phyloP scores from a whole-genome alignment of 345 rosid genomes.

The Ceriops decandra region DNA sequence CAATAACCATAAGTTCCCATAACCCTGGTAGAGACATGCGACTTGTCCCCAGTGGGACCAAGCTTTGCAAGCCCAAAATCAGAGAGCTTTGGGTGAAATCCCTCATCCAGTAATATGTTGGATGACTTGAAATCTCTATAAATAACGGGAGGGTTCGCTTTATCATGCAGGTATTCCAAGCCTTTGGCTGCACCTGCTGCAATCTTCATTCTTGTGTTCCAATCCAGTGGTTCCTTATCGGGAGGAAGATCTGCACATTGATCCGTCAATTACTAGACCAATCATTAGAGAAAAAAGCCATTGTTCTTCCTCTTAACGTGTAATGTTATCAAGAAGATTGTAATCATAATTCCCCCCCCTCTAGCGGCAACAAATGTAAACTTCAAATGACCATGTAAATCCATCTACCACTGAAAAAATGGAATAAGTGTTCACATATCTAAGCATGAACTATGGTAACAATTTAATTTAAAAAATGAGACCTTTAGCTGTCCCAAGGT shows the following conservation, averaged over 20 bases:
- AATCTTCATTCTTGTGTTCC: slow-evolving; percentile 97
- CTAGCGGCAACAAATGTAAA: too few relatives aligned
- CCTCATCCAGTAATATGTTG: slow-evolving; percentile 84
- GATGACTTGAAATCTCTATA: slow-evolving; percentile 97
- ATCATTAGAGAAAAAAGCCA: neutral
- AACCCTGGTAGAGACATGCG: slow-evolving; percentile 97
- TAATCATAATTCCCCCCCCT: too few relatives aligned
- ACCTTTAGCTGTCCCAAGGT: too few relatives aligned
- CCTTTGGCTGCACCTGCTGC: slow-evolving; percentile 99
- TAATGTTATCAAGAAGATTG: neutral
- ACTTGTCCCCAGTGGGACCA: slow-evolving; percentile 95
- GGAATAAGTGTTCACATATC: neutral
- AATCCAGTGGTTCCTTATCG: slow-evolving; percentile 85
- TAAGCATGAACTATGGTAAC: slow-evolving; percentile 3
- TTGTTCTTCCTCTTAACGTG: neutral
- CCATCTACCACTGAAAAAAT: too few relatives aligned
- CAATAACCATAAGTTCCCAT: slow-evolving; percentile 99
- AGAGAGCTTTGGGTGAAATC: slow-evolving; percentile 90
- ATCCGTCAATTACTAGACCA: slow-evolving; percentile 2
- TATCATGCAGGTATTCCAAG: slow-evolving; percentile 86
- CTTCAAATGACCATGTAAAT: too few relatives aligned
- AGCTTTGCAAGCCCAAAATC: slow-evolving; percentile 98
- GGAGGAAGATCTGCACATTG: slow-evolving; percentile 68
- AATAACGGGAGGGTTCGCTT: slow-evolving; percentile 95
- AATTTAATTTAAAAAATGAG: neutral